These are phyloP conservation scores for Pseudogymnoascus sp. DNA, from an alignment of 2,329 filamentous ascomycete species.

Conservation along the genomic window DNA sequence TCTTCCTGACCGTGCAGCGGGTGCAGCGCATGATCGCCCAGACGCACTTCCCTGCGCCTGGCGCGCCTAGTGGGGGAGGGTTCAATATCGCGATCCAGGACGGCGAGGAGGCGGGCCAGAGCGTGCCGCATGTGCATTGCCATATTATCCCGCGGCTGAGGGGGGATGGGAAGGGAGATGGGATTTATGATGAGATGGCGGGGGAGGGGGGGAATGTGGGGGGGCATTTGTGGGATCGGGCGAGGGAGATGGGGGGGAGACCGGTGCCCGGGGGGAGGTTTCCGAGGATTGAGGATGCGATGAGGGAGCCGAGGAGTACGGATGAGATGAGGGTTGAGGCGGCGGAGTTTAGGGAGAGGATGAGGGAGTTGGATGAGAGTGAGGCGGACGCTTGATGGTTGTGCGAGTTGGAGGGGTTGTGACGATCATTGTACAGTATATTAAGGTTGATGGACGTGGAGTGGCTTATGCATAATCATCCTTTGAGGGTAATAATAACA, in stretches of 20 bases:
- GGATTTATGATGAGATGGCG: conserved; percentile 76
- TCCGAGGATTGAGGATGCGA: conserved; percentile 62
- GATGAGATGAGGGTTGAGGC: conserved; percentile 79
- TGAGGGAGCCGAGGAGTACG: conserved; percentile 56
- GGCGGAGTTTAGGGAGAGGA: conserved; percentile 28
- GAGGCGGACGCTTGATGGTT: neutral
- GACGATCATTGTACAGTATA: neutral
- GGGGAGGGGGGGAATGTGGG: conserved; percentile 78
- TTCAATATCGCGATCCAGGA: conserved; percentile 97
- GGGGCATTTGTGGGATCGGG: conserved; percentile 52
- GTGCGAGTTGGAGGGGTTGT: neutral
- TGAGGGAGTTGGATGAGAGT: conserved; percentile 16
- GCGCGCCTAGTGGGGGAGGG: conserved; percentile 49
- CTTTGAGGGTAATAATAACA: neutral
- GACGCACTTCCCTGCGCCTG: conserved; percentile 40
- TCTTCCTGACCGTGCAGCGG: conserved; percentile 79
- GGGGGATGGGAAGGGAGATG: conserved; percentile 55
- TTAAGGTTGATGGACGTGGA: neutral
- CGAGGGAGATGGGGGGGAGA: conserved; percentile 28
- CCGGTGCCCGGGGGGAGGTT: conserved; percentile 50
- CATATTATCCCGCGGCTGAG: conserved; percentile 74
- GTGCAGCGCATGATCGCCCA: conserved; percentile 67
- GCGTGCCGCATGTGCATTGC: conserved; percentile 85
- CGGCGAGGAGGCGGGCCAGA: conserved; percentile 82
- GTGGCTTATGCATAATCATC: neutral